These are phyloP conservation scores for Microdochium trichocladiopsis DNA, from an alignment of 2,329 filamentous ascomycete species.

Conservation along the genomic window DNA sequence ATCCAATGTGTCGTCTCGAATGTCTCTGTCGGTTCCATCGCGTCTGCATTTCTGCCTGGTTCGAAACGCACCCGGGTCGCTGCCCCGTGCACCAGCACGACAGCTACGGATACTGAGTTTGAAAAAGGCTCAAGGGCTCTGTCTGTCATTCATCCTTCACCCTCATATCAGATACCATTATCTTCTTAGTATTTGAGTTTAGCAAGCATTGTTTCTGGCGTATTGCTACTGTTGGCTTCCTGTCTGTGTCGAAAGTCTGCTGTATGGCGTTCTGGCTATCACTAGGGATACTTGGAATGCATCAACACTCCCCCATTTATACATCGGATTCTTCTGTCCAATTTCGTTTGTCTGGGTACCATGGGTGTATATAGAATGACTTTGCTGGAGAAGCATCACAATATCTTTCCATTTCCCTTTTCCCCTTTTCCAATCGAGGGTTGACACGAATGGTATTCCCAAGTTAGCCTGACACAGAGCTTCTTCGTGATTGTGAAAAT, in stretches of 20 bases:
- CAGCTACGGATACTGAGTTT: slow-evolving; percentile 41
- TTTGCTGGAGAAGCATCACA: too few species aligned
- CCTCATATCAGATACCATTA: neutral
- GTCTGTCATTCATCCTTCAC: too few species aligned
- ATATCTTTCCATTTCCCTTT: too few species aligned
- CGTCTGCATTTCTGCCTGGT: slow-evolving; percentile 56
- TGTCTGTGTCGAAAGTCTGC: neutral
- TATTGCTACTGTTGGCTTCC: neutral
- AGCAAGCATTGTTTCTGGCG: neutral
- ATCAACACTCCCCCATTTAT: neutral
- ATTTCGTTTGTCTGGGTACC: too few species aligned
- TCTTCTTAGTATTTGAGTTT: neutral
- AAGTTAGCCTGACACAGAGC: too few species aligned
- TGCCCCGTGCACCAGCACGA: slow-evolving; percentile 63
- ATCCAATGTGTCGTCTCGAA: slow-evolving; percentile 58
- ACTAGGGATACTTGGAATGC: neutral
- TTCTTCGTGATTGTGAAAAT: too few species aligned
- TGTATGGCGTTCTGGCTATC: neutral
- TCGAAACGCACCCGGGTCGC: slow-evolving; percentile 51
- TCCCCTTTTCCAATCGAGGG: too few species aligned
- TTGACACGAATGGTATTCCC: too few species aligned
- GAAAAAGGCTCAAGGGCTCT: too few species aligned
- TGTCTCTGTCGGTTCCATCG: slow-evolving; percentile 60
- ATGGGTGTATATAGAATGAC: too few species aligned
- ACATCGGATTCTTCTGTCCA: too few species aligned